Base-by-base conservation (phyloP, 805 yeast genomes). In the Candida palmyrensis region DNA sequence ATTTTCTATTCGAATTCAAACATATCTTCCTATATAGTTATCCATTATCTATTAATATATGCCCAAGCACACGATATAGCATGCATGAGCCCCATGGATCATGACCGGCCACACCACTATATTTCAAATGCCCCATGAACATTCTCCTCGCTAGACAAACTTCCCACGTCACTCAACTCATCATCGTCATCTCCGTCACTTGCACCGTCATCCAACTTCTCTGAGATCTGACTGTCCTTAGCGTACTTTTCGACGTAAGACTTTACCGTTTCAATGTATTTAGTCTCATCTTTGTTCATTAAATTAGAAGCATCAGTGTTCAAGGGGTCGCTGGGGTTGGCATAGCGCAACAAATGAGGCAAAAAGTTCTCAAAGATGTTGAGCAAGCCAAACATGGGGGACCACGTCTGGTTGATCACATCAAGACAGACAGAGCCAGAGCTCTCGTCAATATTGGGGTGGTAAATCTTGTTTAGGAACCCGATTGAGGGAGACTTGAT, bases 331-430 rank as follows among this genome's bases (percentile, higher is more conserved):
- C 90, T 68, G 1, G 97, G 90, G 51, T 90, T 90, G 13, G 97
- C 97, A 51, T 90, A 92, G 35, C 89, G 75, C 41, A 90, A 66
- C 37, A 90, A 63, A 48, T 94, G 97, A 5, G 98, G 98, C 39
- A 90, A 63, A 62, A 90, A 92, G 53, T 86, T 81, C 50, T 90
- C 97, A 54, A 92, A 86, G 17, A 90, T 84, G 54, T 92, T 92
- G 43, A 80, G 67, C 43, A 92, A 72, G 35, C 92, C 97, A 66
- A 88, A 90, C 87, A 90, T 84, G 2, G 98, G 97, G 26, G 95
- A 84, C 98, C 98, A 90, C 1, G 97, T 87, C 53, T 90, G 96
- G 55, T 90, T 90, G 42, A 90, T 89, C 12, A 92, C 97, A 55
- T 90, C 97, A 31, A 90, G 75, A 59, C 98, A 90, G 5, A 90